These are phyloP conservation scores for Phytomonas francai DNA, from an alignment of 208 protist genomes.

Conservation along the genomic window DNA sequence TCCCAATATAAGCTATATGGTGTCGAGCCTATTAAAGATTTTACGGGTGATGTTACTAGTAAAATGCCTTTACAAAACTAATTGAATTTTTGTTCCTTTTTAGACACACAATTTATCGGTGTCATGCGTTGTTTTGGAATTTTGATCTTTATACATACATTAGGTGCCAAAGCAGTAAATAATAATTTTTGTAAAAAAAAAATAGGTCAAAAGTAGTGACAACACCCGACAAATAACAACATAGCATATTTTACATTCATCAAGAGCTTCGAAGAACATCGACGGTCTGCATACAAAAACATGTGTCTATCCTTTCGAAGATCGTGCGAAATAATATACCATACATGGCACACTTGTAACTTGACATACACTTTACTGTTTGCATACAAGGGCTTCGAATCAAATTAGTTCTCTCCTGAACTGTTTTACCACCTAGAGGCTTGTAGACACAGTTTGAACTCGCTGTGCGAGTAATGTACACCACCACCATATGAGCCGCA, in stretches of 20 bases:
- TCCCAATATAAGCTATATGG: slow-evolving; percentile 2
- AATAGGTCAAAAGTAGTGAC: not conserved
- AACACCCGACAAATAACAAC: not conserved
- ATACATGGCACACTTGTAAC: not conserved
- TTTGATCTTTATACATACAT: not conserved
- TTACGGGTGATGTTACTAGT: not conserved
- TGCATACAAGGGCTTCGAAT: not conserved
- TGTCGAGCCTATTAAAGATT: not conserved
- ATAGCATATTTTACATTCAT: not conserved
- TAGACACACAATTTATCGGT: not conserved
- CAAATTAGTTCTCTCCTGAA: not conserved
- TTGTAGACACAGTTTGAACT: not conserved
- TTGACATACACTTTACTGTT: not conserved
- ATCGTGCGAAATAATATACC: not conserved
- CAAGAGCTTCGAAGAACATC: not conserved
- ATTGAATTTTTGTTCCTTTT: not conserved
- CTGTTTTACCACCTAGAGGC: not conserved
- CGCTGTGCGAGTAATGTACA: not conserved
- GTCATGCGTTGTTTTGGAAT: not conserved
- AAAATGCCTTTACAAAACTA: not conserved
- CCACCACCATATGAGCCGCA: not conserved
- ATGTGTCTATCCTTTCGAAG: not conserved
- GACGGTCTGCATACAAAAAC: slow-evolving; percentile 6
- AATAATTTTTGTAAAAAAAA: not conserved
- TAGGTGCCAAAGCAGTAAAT: not conserved